Evolutionary conservation across 495 filamentous ascomycete genomes (phyloP), one percentile per base, ranked within the genome.

Genomic region (Sordaria brevicollis): DNA sequence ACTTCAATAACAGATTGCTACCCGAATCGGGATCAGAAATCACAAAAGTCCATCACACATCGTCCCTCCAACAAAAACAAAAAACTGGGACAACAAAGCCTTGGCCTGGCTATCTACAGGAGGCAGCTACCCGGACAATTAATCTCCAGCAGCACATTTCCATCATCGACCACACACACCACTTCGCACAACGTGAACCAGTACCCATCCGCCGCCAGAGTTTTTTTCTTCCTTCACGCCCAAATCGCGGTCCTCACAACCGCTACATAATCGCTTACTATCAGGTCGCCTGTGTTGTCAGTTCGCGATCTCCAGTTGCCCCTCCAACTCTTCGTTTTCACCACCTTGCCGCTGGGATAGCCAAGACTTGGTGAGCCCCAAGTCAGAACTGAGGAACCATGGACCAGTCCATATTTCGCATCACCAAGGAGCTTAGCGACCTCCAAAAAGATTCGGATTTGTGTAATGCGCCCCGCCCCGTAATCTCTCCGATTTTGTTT

Each of bases 361-460:
- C 43, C 13, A 31, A 62, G 25, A 62, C 65, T 69, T 67, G 69
- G 43, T 41, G 67, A 73, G 65, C 69, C 57, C 66, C 71, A 62
- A 62, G 25, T 31, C 49, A 62, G 49, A 29, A n/a, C n/a, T n/a
- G n/a, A n/a, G n/a, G n/a, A 78, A 72, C 66, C 71, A 94, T 93
- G 91, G 91, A 94, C 78, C 92, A 96, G 78, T 90, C 89, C 36
- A 90, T 94, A 75, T 89, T 96, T 65, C 91, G 93, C 69, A 92
- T 94, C 80, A 92, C 91, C 66, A 90, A 90, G 91, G 93, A 97
- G 81, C 83, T 97, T 75, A 86, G 86, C 71, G 91, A 96, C 68
- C 86, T 97, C 29, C 91, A 94, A 76, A 90, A 90, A 76, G 89
- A 86, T 49, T 84, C 88, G 15, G 93, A 96, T 74, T 83, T 97